A percentile compares a stretch with the other conserved stretches of the same genome.
Evolutionary conservation across 2,329 filamentous ascomycete species (phyloP).

Genomic region (Ophiostoma australiae): DNA sequence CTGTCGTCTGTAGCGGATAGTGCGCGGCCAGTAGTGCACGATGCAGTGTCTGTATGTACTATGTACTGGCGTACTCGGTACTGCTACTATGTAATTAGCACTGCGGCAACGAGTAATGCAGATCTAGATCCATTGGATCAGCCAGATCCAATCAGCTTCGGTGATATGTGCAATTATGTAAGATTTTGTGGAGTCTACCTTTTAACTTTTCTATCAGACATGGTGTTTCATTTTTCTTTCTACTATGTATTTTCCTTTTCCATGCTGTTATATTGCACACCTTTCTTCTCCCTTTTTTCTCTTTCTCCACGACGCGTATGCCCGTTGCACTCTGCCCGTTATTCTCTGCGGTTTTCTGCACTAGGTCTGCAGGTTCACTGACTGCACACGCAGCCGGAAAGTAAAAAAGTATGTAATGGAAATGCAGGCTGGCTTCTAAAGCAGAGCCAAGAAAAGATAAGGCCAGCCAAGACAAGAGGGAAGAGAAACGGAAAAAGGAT

Average conservation of each 20-base stretch:
- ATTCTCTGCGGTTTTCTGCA: neutral
- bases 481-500: neutral
- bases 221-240: neutral
- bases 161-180: neutral
- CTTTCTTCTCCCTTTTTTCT: neutral
- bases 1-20: neutral
- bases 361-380: neutral
- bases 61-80: neutral
- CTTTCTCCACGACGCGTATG: neutral
- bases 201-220: neutral
- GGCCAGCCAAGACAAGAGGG: neutral
- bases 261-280: neutral
- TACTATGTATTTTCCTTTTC: neutral
- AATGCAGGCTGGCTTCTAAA: neutral
- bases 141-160: neutral
- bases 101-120: neutral
- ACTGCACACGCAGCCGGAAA: neutral
- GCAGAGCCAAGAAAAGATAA: constrained; percentile 10
- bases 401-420: constrained; percentile 4
- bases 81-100: neutral
- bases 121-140: neutral
- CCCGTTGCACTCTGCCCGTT: neutral
- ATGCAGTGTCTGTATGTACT: neutral
- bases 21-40: neutral
- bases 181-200: neutral